Evolutionary conservation across 2,329 filamentous ascomycete genomes (phyloP).

Genomic region (Ustulina deusta): DNA sequence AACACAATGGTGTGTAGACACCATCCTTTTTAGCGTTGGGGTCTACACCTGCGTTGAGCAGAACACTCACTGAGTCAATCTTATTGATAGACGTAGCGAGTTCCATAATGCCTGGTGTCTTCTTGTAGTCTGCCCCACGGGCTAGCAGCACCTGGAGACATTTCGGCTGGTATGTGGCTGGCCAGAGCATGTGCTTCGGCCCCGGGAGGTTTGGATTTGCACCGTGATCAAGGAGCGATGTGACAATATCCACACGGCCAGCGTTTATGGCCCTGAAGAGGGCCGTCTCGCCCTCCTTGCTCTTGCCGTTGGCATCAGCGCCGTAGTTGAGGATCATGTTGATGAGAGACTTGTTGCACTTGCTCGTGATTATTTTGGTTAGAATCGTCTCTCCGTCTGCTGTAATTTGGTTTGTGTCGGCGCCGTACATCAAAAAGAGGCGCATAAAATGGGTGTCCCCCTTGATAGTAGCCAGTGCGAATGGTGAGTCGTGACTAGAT

Average conservation of each 20-base stretch:
- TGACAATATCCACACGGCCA: slow-evolving; percentile 68
- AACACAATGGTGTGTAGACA: slow-evolving; percentile 75
- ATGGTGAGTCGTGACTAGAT: slow-evolving; percentile 65
- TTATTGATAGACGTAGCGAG: slow-evolving; percentile 73
- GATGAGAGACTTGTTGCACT: slow-evolving; percentile 64
- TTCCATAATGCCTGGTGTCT: slow-evolving; percentile 74
- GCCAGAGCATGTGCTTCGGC: slow-evolving; percentile 77
- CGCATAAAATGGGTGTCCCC: slow-evolving; percentile 69
- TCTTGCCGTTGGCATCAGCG: slow-evolving; percentile 69
- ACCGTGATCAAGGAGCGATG: slow-evolving; percentile 62
- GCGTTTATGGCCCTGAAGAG: slow-evolving; percentile 71
- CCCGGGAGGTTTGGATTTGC: slow-evolving; percentile 77
- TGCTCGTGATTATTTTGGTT: slow-evolving; percentile 70
- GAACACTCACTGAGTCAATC: slow-evolving; percentile 68
- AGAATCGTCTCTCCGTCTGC: slow-evolving; percentile 71
- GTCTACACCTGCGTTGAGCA: slow-evolving; percentile 69
- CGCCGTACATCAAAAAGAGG: slow-evolving; percentile 71
- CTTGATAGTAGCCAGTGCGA: slow-evolving; percentile 63
- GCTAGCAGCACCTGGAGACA: slow-evolving; percentile 68
- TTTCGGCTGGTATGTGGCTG: slow-evolving; percentile 68
- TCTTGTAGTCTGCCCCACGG: slow-evolving; percentile 70
- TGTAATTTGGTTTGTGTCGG: slow-evolving; percentile 65
- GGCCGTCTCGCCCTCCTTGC: slow-evolving; percentile 70
- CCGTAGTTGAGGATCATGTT: slow-evolving; percentile 72
- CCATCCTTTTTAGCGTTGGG: slow-evolving; percentile 73